Percentiles rank a stretch among this genome's conserved stretches.
Evolutionary conservation across 2,329 filamentous ascomycete species (phyloP).

Genomic region (Kalmusia sp.): DNA sequence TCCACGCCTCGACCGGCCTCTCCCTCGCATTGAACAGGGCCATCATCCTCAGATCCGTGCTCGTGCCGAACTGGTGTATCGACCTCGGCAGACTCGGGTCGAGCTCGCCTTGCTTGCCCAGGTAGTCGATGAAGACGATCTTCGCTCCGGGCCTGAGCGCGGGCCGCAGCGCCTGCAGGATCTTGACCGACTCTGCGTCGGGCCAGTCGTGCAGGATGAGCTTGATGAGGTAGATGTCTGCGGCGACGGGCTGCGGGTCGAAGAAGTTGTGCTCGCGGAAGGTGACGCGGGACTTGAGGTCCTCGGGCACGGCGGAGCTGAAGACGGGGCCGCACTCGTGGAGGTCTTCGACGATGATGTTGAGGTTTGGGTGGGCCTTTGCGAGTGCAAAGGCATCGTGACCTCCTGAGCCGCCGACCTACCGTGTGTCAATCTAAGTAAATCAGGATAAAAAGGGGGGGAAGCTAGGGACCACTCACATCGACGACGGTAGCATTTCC

Average conservation of each 20-base stretch:
- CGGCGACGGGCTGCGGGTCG: conserved; percentile 61
- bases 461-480: conserved; percentile 20
- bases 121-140: conserved; percentile 52
- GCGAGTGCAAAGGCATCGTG: conserved; percentile 40
- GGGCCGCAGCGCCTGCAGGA: conserved; percentile 58
- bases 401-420: conserved; percentile 40
- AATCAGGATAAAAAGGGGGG: not conserved
- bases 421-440: not conserved
- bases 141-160: conserved; percentile 63
- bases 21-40: conserved; percentile 59
- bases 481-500: conserved; percentile 36
- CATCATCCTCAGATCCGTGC: conserved; percentile 60
- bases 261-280: conserved; percentile 65
- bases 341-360: conserved; percentile 41
- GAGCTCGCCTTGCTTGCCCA: conserved; percentile 39
- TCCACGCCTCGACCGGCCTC: conserved; percentile 56
- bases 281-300: conserved; percentile 34
- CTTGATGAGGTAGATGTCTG: conserved; percentile 62
- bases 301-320: conserved; percentile 27
- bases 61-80: conserved; percentile 34
- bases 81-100: conserved; percentile 24
- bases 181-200: conserved; percentile 51
- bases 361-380: conserved; percentile 32
- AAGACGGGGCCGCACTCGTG: conserved; percentile 33
- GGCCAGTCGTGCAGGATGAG: conserved; percentile 70